Evolutionary conservation across 768 basidiomycete species (phyloP), one percentile per base, ranked within the genome.

Genomic region (Boletales sp.): DNA sequence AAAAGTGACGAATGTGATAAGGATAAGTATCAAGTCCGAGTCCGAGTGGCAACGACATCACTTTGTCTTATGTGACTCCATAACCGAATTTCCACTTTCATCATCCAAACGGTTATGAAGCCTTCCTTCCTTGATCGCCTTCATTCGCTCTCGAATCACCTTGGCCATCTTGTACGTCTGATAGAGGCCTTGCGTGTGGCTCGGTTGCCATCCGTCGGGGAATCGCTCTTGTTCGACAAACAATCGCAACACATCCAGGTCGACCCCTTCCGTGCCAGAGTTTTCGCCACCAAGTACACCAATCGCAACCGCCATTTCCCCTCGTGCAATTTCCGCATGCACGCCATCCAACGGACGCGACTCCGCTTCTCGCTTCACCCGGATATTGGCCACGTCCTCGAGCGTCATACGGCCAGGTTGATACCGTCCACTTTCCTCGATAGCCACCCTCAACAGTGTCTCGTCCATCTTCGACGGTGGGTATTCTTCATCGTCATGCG

Each of bases 251-350:
- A 75, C 73, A 31, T 77, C 72, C 32, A 75, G 59, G 0, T 76
- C 74, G 6, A 79, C 59, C 0, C 81, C 80, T 1, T 69, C 60
- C 31, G 70, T 72, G 3, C 47, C 59, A 5, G 66, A 68, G 9
- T 67, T 67, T n/a, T 62, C 67, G 8, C 67, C 68, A 12, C 69
- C 66, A 3, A 67, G 36, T 7, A 86, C 71, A 1, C 80, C 82
- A 13, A 84, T 68, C 8, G 84, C 78, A 44, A 86, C 78, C 0
- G 77, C 81, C 73, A 86, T 81, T 66, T 87, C 84, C 15, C 83
- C 84, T 4, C 83, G 74, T 2, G 84, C 84, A 47, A 86, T 76
- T 66, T 83, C 81, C 2, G 75, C 73, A 52, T 82, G 81, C 5
- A 81, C 36, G 5, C 57, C 45, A 43, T 76, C 74, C 24, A 85